Conservation (phyloP, 129 eudicot genomes). For the Pseudognaphalium luteoalbum region DNA sequence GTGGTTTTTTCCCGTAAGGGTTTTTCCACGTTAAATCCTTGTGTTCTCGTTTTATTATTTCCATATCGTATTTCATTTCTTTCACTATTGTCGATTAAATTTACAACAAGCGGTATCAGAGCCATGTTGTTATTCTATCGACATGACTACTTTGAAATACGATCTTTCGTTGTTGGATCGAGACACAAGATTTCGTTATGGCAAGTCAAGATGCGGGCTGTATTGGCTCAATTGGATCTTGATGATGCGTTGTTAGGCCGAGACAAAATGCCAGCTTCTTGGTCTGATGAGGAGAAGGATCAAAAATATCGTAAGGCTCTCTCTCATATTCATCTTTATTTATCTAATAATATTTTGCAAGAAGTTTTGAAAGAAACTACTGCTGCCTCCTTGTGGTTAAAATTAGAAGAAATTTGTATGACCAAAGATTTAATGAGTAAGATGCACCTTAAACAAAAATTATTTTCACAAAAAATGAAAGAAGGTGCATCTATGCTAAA, state of each 20-base stretch:
- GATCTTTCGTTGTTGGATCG: slow-evolving; percentile 1
- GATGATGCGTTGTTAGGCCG: slow-evolving; percentile 5
- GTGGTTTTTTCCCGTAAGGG: no score
- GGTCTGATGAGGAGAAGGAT: not conserved
- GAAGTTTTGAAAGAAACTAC: not conserved
- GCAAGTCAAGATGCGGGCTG: slow-evolving; percentile 4
- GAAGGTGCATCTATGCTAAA: not conserved
- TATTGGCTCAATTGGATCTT: not conserved
- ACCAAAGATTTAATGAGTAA: slow-evolving; percentile 13
- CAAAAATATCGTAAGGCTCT: not conserved
- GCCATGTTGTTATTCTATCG: no score
- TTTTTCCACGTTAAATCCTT: no score
- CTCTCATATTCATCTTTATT: slow-evolving; percentile 10
- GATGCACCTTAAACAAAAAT: slow-evolving; percentile 13
- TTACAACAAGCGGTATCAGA: no score
- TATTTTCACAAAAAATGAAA: slow-evolving; percentile 9
- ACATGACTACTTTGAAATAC: not conserved
- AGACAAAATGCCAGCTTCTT: not conserved
- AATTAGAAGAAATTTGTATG: slow-evolving; percentile 4
- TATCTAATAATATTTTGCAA: slow-evolving; percentile 4
- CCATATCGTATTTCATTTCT: no score
- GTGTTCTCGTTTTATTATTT: no score
- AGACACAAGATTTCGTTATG: slow-evolving; percentile 16
- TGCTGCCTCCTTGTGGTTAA: not conserved
- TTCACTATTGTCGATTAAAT: no score